Base-by-base conservation (phyloP, 352 stramenopile genomes). In the Globisporangium lucens region DNA sequence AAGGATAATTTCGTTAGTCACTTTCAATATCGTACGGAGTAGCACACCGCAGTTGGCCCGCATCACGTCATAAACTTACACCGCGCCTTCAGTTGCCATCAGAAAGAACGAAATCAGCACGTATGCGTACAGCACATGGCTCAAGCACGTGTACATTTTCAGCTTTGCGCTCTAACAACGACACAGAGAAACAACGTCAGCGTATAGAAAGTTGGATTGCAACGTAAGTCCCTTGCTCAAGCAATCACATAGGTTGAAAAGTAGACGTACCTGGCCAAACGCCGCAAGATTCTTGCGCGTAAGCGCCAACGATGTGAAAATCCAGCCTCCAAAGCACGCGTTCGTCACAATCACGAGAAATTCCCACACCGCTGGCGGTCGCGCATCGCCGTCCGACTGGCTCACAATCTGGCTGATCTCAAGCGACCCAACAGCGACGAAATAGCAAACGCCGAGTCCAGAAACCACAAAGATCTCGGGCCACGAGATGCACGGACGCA, bases 351-450 rank as follows among this genome's bases (percentile, higher is more conserved):
- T 78, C 13, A 89, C 84, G n/a, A 96, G 78, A 12, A 77, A 65
- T 67, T 93, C 87, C 88, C 88, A 96, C 1, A 93, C 78, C 2
- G 75, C 78, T 36, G 88, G 87, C 36, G 88, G 88, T 7, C 59
- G 75, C 7, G 74, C 70, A 8, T 90, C 79, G 15, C 88, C 88
- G 22, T 92, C 75, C 17, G 88, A 89, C 61, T 93, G 85, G 69
- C 91, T 93, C 20, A 82, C 68, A 35, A 96, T 77, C 63, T 96
- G 88, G 29, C 78, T 91, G 60, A 96, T 82, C 65, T 94, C 85
- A 24, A 94, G 46, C 17, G 85, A 80, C 4, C 88, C 86, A 1
- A 91, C 83, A 3, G 89, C 87, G 17, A 94, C 76, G 43, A 94
- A 86, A 63, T 96, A 96, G 69, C 87, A 95, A 1, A 95, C 41